Conservation (phyloP, 331 rosid species). For the Pyrus hybrid region DNA sequence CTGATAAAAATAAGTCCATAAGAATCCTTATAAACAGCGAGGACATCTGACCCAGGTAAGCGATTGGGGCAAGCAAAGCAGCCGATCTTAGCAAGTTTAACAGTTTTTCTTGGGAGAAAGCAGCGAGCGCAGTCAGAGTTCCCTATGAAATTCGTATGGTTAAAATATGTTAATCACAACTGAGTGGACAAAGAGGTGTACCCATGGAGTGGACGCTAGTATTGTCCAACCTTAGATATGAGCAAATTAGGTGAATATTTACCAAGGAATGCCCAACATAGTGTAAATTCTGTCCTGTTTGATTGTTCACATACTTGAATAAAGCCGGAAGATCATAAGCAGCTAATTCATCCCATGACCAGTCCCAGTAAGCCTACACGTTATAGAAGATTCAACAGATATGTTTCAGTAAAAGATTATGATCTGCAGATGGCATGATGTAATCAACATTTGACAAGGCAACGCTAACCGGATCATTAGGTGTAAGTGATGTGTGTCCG, state of each 20-base stretch:
- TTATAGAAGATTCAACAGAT: background rate
- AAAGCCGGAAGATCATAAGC: conserved; percentile 72
- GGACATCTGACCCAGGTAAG: conserved; percentile 54
- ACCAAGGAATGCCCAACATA: conserved; percentile 68
- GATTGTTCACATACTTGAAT: conserved; percentile 48
- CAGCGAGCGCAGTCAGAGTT: conserved; percentile 68
- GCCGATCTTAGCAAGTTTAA: conserved; percentile 52
- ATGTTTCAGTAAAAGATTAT: background rate
- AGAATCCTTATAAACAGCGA: conserved; percentile 51
- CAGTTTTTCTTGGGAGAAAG: conserved; percentile 55
- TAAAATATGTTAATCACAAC: too few relatives aligned
- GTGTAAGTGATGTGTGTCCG: conserved; percentile 30
- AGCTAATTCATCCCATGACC: conserved; percentile 88
- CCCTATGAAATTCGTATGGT: conserved; percentile 33
- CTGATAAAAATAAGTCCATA: conserved; percentile 48
- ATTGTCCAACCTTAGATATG: too few relatives aligned
- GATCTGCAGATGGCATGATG: background rate
- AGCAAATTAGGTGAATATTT: too few relatives aligned
- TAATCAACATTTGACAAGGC: background rate
- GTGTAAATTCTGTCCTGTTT: conserved; percentile 58
- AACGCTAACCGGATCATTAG: conserved; percentile 35
- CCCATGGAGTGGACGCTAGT: too few relatives aligned
- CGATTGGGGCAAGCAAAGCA: conserved; percentile 72
- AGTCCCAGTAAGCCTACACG: conserved; percentile 59
- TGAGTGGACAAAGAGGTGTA: too few relatives aligned